Evolutionary conservation across 2,329 filamentous ascomycete genomes (phyloP), one percentile per base, ranked within the genome.

Genomic region (Beauveria asiatica): DNA sequence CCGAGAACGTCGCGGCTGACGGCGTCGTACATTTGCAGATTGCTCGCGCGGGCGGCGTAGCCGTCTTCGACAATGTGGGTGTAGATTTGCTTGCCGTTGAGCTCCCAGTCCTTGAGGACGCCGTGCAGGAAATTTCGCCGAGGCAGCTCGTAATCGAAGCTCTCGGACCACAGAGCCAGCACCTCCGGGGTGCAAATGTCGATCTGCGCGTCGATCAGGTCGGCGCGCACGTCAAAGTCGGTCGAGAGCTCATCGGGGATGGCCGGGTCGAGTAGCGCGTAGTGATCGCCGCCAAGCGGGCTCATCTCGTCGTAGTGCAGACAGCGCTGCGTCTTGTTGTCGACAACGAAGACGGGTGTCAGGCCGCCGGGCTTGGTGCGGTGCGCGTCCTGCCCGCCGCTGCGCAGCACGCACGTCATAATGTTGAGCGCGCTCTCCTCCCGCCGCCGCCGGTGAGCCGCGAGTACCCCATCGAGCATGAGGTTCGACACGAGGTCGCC

Each of bases 151-250:
- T 96, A 97, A 72, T 99, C 93, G 68, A 97, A 99, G 70, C 92
- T 96, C 74, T 99, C 94, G 9, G 92, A 94, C 90, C 94, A 99
- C 61, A 97, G 77, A 8, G 92, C 92, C 48, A 97, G 82, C 9
- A 97, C 92, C 70, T 97, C 94, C 0, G 93, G 92, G 1, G 94
- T 97, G 74, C 93, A 97, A 64, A 99, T 97, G 71, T 99, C 94
- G 68, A 99, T 94, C 57, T 90, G 89, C 67, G 91, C 92, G 73
- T 99, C 94, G 63, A 97, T 89, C 61, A 99, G 77, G 73, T 99
- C 93, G 64, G 88, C 84, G 44, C 92, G 85, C 21, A 97, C 80
- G 67, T 95, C 91, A 55, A 96, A 82, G 70, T 96, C 90, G 49
- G 76, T 75, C 6, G 83, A 79, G 65, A 89, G 80, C 53, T 84